These are phyloP conservation scores for Delonix regia DNA, from an alignment of 306 rosid genomes.

Conservation along the genomic window DNA sequence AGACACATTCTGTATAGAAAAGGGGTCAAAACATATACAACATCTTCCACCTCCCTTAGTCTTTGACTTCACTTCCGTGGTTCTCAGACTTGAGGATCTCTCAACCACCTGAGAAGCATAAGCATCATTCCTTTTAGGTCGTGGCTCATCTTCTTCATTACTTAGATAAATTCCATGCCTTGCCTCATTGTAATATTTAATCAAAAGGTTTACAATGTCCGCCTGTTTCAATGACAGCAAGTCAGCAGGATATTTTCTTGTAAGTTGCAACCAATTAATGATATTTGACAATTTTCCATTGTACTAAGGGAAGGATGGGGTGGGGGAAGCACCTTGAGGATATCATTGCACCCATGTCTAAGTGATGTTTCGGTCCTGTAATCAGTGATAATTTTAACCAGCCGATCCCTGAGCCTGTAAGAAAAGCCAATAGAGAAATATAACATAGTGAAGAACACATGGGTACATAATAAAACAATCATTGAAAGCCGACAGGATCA, in stretches of 20 bases:
- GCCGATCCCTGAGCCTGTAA: constrained; percentile 90
- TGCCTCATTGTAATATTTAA: constrained; percentile 93
- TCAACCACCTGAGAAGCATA: constrained; percentile 58
- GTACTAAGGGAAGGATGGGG: background rate
- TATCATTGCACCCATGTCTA: constrained; percentile 96
- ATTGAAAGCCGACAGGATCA: background rate
- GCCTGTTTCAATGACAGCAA: constrained; percentile 64
- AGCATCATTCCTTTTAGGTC: constrained; percentile 57
- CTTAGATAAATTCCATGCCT: constrained; percentile 82
- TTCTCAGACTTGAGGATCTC: constrained; percentile 56
- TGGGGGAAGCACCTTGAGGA: constrained; percentile 70
- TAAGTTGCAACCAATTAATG: constrained; percentile 4
- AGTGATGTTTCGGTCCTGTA: constrained; percentile 99
- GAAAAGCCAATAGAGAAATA: constrained; percentile 24
- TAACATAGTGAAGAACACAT: constrained; percentile 2
- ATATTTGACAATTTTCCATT: constrained; percentile 21
- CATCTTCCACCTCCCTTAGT: constrained; percentile 93
- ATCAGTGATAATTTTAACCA: constrained; percentile 91
- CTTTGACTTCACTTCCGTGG: constrained; percentile 73
- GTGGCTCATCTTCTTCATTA: constrained; percentile 74
- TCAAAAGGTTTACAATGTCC: constrained; percentile 83
- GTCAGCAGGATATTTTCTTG: constrained; percentile 25
- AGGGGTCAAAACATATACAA: constrained; percentile 96
- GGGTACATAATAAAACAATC: constrained; percentile 27
- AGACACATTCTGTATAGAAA: constrained; percentile 77